These are phyloP conservation scores for Didymella arachidicola DNA, from an alignment of 2,329 filamentous ascomycete genomes.

Conservation along the genomic window DNA sequence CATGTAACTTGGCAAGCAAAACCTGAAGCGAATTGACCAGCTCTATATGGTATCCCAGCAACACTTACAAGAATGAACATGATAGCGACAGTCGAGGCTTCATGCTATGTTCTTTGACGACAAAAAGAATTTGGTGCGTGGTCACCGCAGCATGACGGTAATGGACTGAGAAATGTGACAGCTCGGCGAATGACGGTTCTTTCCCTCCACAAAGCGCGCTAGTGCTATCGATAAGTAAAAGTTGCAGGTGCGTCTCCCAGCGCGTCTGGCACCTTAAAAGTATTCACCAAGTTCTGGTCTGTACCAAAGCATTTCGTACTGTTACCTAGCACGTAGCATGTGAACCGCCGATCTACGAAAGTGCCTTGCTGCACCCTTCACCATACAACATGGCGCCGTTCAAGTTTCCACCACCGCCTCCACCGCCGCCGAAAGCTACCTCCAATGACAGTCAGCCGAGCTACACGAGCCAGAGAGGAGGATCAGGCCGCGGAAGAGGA, in stretches of 20 bases:
- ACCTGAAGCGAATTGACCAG: not conserved
- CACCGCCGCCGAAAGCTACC: slow-evolving; percentile 49
- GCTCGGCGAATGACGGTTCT: slow-evolving; percentile 21
- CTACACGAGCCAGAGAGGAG: slow-evolving; percentile 43
- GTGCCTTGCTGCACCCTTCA: slow-evolving; percentile 14
- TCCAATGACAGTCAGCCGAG: slow-evolving; percentile 36
- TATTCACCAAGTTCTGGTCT: too few species aligned
- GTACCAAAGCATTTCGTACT: too few species aligned
- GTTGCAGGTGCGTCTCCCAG: slow-evolving; percentile 13
- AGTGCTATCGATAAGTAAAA: slow-evolving; percentile 23
- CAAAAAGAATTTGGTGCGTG: slow-evolving; percentile 5
- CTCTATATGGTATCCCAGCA: not conserved
- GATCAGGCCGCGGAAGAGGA: slow-evolving; percentile 41
- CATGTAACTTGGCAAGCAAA: slow-evolving; percentile 1
- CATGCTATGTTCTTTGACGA: slow-evolving; percentile 35
- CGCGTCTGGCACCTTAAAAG: slow-evolving; percentile 1
- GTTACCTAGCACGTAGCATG: slow-evolving; percentile 1
- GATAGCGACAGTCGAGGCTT: slow-evolving; percentile 25
- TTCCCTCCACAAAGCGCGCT: slow-evolving; percentile 16
- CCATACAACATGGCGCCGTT: slow-evolving; percentile 45
- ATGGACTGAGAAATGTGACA: slow-evolving; percentile 20
- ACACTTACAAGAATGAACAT: slow-evolving; percentile 53
- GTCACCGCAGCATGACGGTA: slow-evolving; percentile 25
- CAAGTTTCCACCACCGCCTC: slow-evolving; percentile 60
- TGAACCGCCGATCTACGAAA: slow-evolving; percentile 1